Conservation (phyloP, 495 filamentous ascomycete species). For the Aspergillus indologenus region DNA sequence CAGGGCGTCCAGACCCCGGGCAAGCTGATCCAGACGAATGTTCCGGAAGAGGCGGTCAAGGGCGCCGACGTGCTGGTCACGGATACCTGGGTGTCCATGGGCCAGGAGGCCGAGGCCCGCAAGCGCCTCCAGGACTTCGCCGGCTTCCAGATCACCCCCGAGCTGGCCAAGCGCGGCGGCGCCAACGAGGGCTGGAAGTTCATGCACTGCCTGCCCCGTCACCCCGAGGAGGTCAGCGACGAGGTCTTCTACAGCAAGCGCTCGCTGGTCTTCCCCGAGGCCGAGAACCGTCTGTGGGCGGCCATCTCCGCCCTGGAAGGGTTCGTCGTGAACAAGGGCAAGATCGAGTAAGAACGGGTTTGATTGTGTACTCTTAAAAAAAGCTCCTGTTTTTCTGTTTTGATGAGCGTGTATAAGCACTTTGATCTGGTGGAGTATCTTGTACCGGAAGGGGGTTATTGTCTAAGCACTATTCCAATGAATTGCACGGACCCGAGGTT, state of each 20-base stretch:
- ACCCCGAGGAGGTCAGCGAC: constrained; percentile 89
- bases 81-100: constrained; percentile 98
- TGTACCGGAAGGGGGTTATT: background rate
- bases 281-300: constrained; percentile 90
- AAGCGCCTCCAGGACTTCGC: constrained; percentile 76
- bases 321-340: constrained; percentile 88
- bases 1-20: constrained; percentile 56
- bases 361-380: background rate
- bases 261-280: constrained; percentile 87
- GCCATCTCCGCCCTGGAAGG: constrained; percentile 81
- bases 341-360: constrained; percentile 46
- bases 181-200: constrained; percentile 92
- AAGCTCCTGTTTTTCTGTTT: background rate
- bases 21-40: constrained; percentile 65
- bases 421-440: background rate
- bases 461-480: background rate
- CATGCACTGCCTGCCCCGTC: constrained; percentile 97
- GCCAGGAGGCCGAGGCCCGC: constrained; percentile 80
- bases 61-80: constrained; percentile 88
- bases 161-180: constrained; percentile 77
- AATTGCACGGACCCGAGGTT: too few relatives aligned
- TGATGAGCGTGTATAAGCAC: background rate
- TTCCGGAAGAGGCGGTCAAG: constrained; percentile 86
- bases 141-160: constrained; percentile 84
- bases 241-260: constrained; percentile 84